These are phyloP conservation scores for Crithidia fasciculata DNA, from an alignment of 208 protist species.

Conservation along the genomic window DNA sequence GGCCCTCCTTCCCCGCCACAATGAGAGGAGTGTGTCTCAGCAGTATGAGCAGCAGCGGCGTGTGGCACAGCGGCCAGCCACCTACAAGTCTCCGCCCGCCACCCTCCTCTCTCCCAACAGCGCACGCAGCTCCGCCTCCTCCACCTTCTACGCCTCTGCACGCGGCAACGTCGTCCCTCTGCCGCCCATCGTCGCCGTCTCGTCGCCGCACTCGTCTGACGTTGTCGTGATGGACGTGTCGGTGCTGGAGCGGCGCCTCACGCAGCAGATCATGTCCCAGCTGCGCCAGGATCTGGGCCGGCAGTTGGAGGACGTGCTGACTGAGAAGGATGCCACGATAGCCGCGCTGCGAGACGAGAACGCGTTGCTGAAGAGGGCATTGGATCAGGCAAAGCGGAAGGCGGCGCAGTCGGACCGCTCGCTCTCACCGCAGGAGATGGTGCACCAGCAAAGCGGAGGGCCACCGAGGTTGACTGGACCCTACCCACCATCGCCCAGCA, in stretches of 20 bases:
- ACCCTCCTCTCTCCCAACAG: neutral
- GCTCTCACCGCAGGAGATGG: neutral
- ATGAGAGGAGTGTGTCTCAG: too few species aligned
- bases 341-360: conserved; percentile 55
- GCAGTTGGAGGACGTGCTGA: conserved; percentile 48
- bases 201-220: neutral
- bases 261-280: conserved; percentile 47
- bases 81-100: neutral
- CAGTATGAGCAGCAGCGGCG: too few species aligned
- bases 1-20: too few species aligned
- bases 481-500: conserved; percentile 28
- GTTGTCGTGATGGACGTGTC: conserved; percentile 4
- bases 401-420: neutral
- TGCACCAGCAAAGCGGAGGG: neutral
- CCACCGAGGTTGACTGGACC: neutral
- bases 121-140: conserved; percentile 3
- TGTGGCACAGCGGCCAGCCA: too few species aligned
- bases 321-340: conserved; percentile 50
- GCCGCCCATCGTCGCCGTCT: conserved; percentile 6
- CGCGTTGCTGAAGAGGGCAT: conserved; percentile 26
- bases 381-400: conserved; percentile 6
- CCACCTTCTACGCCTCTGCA: neutral
- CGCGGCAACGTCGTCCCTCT: neutral
- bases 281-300: conserved; percentile 41
- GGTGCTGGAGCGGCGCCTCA: conserved; percentile 37